phyloP scores from a whole-genome alignment of 2,329 filamentous ascomycete genomes.

The Talaromyces sp. region DNA sequence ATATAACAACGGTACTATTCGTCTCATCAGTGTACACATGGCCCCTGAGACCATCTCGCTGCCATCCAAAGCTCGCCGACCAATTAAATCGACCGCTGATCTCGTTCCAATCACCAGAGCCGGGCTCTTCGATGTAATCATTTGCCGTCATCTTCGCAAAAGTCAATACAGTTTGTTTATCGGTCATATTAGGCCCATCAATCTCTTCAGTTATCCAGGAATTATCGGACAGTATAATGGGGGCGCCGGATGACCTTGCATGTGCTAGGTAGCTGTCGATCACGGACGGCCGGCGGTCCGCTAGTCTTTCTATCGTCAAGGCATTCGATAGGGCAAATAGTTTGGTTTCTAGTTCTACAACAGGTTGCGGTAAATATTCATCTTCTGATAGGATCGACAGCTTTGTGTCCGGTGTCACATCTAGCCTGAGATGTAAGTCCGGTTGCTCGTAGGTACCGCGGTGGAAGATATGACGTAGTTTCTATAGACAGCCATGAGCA shows the following conservation, averaged over 20 bases:
- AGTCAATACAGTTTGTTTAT: slow-evolving; percentile 78
- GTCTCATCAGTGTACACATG: slow-evolving; percentile 86
- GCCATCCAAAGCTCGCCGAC: slow-evolving; percentile 88
- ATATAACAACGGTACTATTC: slow-evolving; percentile 86
- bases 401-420: slow-evolving; percentile 62
- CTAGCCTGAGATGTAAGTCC: slow-evolving; percentile 69
- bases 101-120: slow-evolving; percentile 76
- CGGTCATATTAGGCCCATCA: slow-evolving; percentile 73
- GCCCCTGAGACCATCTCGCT: slow-evolving; percentile 80
- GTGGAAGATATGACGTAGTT: slow-evolving; percentile 84
- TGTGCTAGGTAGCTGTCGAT: slow-evolving; percentile 76
- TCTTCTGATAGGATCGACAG: slow-evolving; percentile 47
- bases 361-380: slow-evolving; percentile 38
- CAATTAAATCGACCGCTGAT: slow-evolving; percentile 77
- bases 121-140: slow-evolving; percentile 75
- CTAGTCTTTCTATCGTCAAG: slow-evolving; percentile 73
- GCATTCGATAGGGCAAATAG: slow-evolving; percentile 60
- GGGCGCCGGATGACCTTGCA: slow-evolving; percentile 65
- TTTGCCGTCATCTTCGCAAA: slow-evolving; percentile 86
- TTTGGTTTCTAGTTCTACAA: slow-evolving; percentile 50
- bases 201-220: slow-evolving; percentile 83
- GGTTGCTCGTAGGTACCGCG: slow-evolving; percentile 81
- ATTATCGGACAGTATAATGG: slow-evolving; percentile 64
- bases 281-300: slow-evolving; percentile 70
- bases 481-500: slow-evolving; percentile 24